Conservation (phyloP, 2,329 filamentous ascomycete species). For the Diaporthe capsici region DNA sequence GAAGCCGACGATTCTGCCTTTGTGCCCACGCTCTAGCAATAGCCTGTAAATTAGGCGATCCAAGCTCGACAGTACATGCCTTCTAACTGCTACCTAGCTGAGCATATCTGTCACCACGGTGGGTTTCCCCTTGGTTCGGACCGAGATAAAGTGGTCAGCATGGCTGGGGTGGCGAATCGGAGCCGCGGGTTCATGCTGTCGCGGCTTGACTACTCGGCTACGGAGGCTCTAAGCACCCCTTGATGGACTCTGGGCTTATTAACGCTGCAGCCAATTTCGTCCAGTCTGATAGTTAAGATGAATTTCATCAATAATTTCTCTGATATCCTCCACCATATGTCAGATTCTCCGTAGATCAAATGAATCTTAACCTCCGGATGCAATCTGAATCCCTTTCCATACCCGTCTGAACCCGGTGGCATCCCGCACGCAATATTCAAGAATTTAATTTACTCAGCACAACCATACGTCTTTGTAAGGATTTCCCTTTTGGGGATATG, state of each 20-base stretch:
- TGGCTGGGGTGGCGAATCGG: neutral
- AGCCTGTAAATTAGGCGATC: neutral
- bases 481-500: too few relatives aligned
- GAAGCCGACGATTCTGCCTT: neutral
- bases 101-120: neutral
- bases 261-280: neutral
- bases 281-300: neutral
- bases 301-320: neutral
- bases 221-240: slow-evolving; percentile 5
- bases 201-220: neutral
- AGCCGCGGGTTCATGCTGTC: neutral
- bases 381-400: neutral
- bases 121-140: neutral
- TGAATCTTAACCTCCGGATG: neutral
- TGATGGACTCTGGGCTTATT: neutral
- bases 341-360: slow-evolving; percentile 1
- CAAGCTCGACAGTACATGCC: neutral
- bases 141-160: neutral
- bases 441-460: neutral
- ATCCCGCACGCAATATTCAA: neutral
- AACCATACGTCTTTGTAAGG: neutral
- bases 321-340: neutral
- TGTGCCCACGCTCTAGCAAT: neutral
- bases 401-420: neutral
- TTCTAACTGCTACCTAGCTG: neutral